Base-by-base conservation (phyloP, 768 basidiomycete species). In the Pholiota conissans region DNA sequence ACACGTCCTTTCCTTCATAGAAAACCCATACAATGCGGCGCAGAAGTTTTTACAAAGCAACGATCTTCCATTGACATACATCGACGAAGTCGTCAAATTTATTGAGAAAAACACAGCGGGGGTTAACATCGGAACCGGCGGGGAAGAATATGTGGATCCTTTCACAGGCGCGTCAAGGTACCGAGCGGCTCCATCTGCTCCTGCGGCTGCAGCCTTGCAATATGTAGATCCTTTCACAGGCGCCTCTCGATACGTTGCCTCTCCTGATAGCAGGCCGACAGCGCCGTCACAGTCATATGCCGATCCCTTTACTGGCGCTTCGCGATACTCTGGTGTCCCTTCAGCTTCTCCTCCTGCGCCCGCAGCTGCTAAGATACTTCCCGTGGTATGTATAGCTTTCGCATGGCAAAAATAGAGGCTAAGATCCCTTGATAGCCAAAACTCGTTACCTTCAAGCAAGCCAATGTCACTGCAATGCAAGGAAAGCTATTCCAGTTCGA, bases 41-140 rank as follows among this genome's bases (percentile, higher is more conserved):
- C 91, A 95, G 69, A 84, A 84, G 24, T 99, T 98, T 79, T 73
- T 98, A 45, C 78, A 87, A 57, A 76, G 76, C 49, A 90, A 99
- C 68, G 90, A 98, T 34, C 80, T 99, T 6, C 90, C 97, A 0
- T 65, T 85, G 60, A 79, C 77, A 4, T 95, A 98, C 67, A 74
- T 93, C 24, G 95, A 98, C 63, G 83, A 98, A 71, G 90, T 99
- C 13, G 95, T 91, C 27, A 78, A 80, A 54, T 98, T 98, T 73
- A 98, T 99, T 52, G 91, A 97, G 72, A 90, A 90, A 72, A 97
- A 95, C 62, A 91, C 95, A 0, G 75, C 80, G 3, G 92, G 91
- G 0, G 86, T 92, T 20, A 86, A 79, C 52, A 73, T 98, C 9
- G 88, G 89, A 37, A 67, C 76, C 3, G 74, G 77, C n/a, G 75